Evolutionary conservation across 306 rosid species (phyloP).

Genomic region (Quillaja saponaria): DNA sequence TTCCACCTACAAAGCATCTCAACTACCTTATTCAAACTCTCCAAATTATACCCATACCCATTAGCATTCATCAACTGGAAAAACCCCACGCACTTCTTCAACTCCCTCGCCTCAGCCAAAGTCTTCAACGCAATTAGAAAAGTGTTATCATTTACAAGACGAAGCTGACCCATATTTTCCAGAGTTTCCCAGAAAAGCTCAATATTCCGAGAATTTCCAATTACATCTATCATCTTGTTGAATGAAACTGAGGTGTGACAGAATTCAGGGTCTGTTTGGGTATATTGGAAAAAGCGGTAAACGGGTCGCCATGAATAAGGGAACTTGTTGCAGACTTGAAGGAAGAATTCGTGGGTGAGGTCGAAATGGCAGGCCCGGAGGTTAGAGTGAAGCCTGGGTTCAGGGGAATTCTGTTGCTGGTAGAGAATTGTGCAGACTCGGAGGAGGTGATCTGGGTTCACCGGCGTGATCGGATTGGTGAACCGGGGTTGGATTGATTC

Average conservation of each 20-base stretch:
- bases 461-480: constrained; percentile 34
- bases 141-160: constrained; percentile 49
- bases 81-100: constrained; percentile 70
- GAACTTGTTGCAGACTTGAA: constrained; percentile 82
- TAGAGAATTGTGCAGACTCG: constrained; percentile 70
- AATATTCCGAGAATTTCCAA: constrained; percentile 54
- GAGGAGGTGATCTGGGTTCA: constrained; percentile 55
- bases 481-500: constrained; percentile 5
- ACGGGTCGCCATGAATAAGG: constrained; percentile 83
- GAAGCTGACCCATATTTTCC: constrained; percentile 47
- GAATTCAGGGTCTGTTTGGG: constrained; percentile 42
- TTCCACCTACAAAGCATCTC: constrained; percentile 50
- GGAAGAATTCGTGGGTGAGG: constrained; percentile 83
- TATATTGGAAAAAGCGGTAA: constrained; percentile 57
- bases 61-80: constrained; percentile 66
- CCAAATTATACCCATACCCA: constrained; percentile 51
- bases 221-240: constrained; percentile 53
- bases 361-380: constrained; percentile 53
- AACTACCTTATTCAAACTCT: constrained; percentile 55
- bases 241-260: constrained; percentile 58
- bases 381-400: constrained; percentile 58
- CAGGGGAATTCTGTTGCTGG: constrained; percentile 75
- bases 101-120: constrained; percentile 57
- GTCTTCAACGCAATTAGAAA: constrained; percentile 52
- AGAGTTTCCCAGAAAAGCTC: constrained; percentile 66